A percentile compares a stretch with the other conserved stretches of the same genome.
Evolutionary conservation across 2,329 filamentous ascomycete genomes (phyloP).

Genomic region (Parastagonospora nodorum): DNA sequence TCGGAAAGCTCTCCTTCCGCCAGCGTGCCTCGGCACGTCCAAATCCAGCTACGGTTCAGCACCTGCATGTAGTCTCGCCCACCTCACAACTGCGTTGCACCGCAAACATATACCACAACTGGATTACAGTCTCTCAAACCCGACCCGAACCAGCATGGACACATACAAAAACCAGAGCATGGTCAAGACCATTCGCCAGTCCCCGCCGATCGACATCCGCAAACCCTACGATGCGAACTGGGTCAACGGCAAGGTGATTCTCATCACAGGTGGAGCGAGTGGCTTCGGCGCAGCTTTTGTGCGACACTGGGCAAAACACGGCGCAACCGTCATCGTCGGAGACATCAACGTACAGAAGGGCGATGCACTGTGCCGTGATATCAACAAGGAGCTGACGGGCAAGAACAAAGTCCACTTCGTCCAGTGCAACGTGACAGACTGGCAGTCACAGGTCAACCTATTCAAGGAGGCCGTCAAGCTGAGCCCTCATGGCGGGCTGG

Average conservation of each 20-base stretch:
- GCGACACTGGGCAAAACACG: conserved; percentile 42
- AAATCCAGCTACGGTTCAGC: not conserved
- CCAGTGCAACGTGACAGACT: conserved; percentile 68
- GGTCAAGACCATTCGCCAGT: conserved; percentile 37
- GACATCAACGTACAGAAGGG: conserved; percentile 64
- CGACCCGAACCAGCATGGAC: conserved; percentile 19
- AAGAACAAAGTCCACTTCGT: conserved; percentile 60
- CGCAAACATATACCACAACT: not conserved
- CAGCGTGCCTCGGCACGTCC: not conserved
- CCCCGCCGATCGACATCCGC: conserved; percentile 45
- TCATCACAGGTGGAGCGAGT: conserved; percentile 48
- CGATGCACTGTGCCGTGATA: conserved; percentile 59
- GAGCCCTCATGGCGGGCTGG: conserved; percentile 61
- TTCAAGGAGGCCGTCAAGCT: conserved; percentile 64
- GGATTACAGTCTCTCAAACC: not conserved
- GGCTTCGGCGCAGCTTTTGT: conserved; percentile 49
- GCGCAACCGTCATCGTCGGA: conserved; percentile 65
- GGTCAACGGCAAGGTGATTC: conserved; percentile 45
- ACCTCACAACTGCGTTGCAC: not conserved
- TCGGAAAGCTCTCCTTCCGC: not conserved
- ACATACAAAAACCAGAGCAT: conserved; percentile 26
- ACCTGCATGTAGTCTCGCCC: too few species aligned
- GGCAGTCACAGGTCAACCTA: conserved; percentile 66
- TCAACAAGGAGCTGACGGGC: conserved; percentile 50
- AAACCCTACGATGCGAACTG: conserved; percentile 42